A percentile compares a stretch with the other conserved stretches of the same genome.
Evolutionary conservation across 2,329 filamentous ascomycete species (phyloP).

Genomic region (Aspergillus flavus): DNA sequence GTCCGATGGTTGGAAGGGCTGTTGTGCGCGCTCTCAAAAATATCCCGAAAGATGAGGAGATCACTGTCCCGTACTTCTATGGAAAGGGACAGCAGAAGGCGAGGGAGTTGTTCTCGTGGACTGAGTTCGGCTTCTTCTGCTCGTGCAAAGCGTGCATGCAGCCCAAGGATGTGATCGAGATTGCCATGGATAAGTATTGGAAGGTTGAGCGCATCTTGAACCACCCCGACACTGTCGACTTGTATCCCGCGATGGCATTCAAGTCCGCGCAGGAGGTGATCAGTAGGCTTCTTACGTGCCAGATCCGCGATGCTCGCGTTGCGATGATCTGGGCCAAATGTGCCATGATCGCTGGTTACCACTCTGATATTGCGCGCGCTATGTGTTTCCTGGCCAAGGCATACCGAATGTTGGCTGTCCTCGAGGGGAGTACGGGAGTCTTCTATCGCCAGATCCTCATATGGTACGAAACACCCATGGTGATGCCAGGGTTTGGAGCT

Average conservation of each 20-base stretch:
- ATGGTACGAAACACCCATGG: constrained; percentile 10
- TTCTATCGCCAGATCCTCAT: constrained; percentile 11
- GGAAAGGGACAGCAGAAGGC: not conserved
- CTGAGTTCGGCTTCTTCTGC: constrained; percentile 27
- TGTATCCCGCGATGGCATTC: constrained; percentile 19
- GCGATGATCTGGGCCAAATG: constrained; percentile 22
- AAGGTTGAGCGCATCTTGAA: constrained; percentile 10
- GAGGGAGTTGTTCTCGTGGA: constrained; percentile 17
- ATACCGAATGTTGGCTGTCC: constrained; percentile 6
- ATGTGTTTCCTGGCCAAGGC: constrained; percentile 23
- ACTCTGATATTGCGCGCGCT: constrained; percentile 28
- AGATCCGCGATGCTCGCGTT: constrained; percentile 19
- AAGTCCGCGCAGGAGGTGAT: constrained; percentile 16
- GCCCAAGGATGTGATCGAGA: constrained; percentile 15
- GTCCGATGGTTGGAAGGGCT: constrained; percentile 3
- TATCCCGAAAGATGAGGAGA: constrained; percentile 28
- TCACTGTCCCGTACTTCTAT: constrained; percentile 27
- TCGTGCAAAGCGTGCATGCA: constrained; percentile 25
- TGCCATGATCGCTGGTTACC: constrained; percentile 25
- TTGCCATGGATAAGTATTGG: constrained; percentile 11
- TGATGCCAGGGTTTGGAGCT: constrained; percentile 19
- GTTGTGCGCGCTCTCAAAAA: constrained; percentile 19
- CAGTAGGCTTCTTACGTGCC: not conserved
- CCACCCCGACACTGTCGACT: constrained; percentile 7
- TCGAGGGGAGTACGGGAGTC: constrained; percentile 16